Evolutionary conservation across 495 filamentous ascomycete genomes (phyloP), one percentile per base, ranked within the genome.

Genomic region (Usnea hakonensis): DNA sequence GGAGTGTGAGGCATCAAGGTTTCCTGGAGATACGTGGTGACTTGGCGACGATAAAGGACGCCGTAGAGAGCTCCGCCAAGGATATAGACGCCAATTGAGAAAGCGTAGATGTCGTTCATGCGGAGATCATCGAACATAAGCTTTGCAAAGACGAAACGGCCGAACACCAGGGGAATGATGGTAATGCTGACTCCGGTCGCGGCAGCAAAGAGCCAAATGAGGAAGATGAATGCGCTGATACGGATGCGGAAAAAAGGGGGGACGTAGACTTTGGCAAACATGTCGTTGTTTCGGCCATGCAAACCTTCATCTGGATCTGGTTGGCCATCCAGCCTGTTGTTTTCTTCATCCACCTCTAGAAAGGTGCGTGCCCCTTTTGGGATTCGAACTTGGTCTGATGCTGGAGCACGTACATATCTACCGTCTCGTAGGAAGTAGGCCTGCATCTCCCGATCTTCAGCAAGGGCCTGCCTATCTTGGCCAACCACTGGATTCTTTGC

Each of bases 71-170:
- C 68, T 7, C 81, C 81, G 57, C 89, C 89, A 32, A 94, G 79
- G 21, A 90, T 76, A 69, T 91, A 93, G 60, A 93, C 79, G 23
- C 94, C 94, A 41, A 90, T 83, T 54, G 90, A 94, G 72, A 96
- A 95, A 14, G 95, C 93, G 71, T 99, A 97, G 40, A 99, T 87
- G 71, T 99, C 94, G 72, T 97, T 97, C 70, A 90, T 85, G 23
- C 85, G 83, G 41, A 87, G 78, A 48, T 86, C 77, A 21, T 75
- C 70, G 19, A 89, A 87, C 53, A 94, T 82, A 21, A 88, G 75
- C 10, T 77, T 72, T 32, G 84, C 79, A 69, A 96, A 87, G 58
- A 97, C 77, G 59, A 75, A 77, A 19, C 94, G 87, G 19, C 94
- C 94, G 70, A 96, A 83, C 13, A 94, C 75, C 14, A 99, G 78